Conservation (phyloP, 106 monocot species). For the Chionographis japonica region DNA sequence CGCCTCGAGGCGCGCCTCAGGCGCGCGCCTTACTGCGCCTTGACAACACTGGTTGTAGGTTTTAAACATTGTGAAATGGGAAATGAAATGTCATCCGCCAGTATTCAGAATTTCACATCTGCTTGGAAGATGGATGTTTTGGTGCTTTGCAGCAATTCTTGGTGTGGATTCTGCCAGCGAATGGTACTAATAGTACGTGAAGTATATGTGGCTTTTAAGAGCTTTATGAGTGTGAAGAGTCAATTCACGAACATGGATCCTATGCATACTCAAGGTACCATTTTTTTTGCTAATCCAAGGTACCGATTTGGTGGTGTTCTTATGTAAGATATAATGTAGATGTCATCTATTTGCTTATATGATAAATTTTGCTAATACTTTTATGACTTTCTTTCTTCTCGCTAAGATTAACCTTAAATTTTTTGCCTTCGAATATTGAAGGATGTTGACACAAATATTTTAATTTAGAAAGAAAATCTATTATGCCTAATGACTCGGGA, state of each 20-base stretch:
- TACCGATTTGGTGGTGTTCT: background rate
- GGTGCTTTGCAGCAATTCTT: constrained; percentile 75
- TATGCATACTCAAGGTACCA: constrained; percentile 1
- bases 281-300: no score
- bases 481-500: no score
- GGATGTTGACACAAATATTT: no score
- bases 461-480: no score
- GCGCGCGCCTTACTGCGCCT: no score
- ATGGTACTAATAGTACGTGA: constrained; percentile 87
- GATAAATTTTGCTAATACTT: no score
- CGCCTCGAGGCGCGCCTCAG: no score
- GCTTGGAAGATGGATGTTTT: constrained; percentile 59
- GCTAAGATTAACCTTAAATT: no score
- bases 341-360: no score
- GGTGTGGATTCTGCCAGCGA: constrained; percentile 90
- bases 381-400: no score
- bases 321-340: background rate
- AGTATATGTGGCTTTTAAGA: constrained; percentile 62
- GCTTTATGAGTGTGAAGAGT: constrained; percentile 24
- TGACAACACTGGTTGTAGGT: constrained; percentile 57
- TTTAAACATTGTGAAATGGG: constrained; percentile 27
- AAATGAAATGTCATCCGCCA: constrained; percentile 3
- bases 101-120: constrained; percentile 13
- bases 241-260: constrained; percentile 8
- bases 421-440: no score